Conservation (phyloP, 176 grass and related monocot species). For the Cocos nucifera region DNA sequence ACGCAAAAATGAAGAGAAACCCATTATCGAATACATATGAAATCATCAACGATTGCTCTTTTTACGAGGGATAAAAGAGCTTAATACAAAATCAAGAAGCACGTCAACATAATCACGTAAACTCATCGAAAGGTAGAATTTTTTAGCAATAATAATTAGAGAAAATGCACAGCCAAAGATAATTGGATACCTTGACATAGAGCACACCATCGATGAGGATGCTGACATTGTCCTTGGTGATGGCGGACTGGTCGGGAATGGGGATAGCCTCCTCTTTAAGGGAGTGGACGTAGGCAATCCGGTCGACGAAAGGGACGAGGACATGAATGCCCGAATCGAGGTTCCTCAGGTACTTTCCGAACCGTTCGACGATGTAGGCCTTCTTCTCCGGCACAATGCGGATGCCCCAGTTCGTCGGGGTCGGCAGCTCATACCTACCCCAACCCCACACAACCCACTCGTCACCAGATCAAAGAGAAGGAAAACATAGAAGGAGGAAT, state of each 20-base stretch:
- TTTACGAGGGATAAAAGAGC: too few relatives aligned
- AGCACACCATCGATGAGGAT: conserved; percentile 87
- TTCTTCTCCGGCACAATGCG: conserved; percentile 97
- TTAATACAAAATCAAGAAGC: too few relatives aligned
- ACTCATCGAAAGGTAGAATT: too few relatives aligned
- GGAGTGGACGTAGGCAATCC: conserved; percentile 87
- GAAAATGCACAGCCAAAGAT: conserved; percentile 3
- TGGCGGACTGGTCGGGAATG: conserved; percentile 83
- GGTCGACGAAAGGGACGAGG: conserved; percentile 66
- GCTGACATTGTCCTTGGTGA: conserved; percentile 90
- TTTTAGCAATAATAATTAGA: too few relatives aligned
- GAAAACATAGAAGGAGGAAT: not conserved
- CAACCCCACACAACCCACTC: too few relatives aligned
- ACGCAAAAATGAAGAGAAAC: not conserved
- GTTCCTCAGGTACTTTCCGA: conserved; percentile 79
- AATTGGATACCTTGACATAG: conserved; percentile 64
- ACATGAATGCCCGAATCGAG: conserved; percentile 76
- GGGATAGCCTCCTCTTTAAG: conserved; percentile 98
- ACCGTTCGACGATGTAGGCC: conserved; percentile 71
- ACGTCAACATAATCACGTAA: too few relatives aligned
- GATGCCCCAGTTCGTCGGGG: conserved; percentile 77
- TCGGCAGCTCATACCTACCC: conserved; percentile 36
- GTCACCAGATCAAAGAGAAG: not conserved
- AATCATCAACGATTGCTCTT: too few relatives aligned
- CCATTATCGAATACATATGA: too few relatives aligned